These are phyloP conservation scores for Penicillium italicum DNA, from an alignment of 2,329 filamentous ascomycete species.

Conservation along the genomic window DNA sequence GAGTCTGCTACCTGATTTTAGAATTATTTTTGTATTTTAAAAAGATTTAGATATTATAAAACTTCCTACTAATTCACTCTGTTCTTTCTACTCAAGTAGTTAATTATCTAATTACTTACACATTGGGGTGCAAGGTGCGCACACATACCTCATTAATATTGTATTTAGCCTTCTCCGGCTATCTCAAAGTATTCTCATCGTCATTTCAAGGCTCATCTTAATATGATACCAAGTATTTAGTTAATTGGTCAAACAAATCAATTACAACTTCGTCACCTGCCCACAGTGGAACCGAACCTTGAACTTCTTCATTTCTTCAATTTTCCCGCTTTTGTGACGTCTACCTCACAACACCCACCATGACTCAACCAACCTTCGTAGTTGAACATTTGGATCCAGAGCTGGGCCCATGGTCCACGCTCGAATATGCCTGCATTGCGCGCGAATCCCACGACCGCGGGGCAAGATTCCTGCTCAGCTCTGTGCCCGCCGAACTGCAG, in stretches of 20 bases:
- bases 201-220: neutral
- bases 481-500: slow-evolving; percentile 65
- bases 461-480: slow-evolving; percentile 75
- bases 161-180: neutral
- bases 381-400: slow-evolving; percentile 97
- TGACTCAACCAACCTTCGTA: slow-evolving; percentile 62
- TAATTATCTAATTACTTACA: too few species aligned
- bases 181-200: neutral
- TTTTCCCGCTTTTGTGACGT: neutral
- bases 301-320: neutral
- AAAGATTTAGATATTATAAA: too few species aligned
- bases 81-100: too few species aligned
- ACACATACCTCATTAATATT: neutral
- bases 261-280: neutral
- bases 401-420: slow-evolving; percentile 85
- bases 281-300: slow-evolving; percentile 6
- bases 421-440: slow-evolving; percentile 88
- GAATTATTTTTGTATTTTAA: too few species aligned
- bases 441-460: slow-evolving; percentile 67
- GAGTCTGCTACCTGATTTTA: too few species aligned
- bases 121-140: too few species aligned
- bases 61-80: too few species aligned
- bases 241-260: neutral
- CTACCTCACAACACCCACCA: neutral
- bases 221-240: neutral